phyloP scores from a whole-genome alignment of 441 rosid genomes.

The Iberis amara region DNA sequence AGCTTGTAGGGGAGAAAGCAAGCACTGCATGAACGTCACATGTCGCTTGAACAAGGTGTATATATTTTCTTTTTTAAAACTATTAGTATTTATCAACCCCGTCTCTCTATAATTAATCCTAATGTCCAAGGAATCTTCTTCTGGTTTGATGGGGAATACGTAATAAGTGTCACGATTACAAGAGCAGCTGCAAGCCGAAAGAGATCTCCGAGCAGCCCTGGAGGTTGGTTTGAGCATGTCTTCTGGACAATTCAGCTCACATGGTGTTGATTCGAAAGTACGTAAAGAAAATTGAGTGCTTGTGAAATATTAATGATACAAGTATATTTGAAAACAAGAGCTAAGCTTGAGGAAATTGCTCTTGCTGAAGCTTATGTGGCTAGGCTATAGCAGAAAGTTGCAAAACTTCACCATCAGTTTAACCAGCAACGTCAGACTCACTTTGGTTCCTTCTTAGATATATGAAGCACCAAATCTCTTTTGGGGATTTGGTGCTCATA shows the following conservation, averaged over 20 bases:
- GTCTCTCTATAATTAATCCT: slow-evolving; percentile 6
- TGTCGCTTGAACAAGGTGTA: slow-evolving; percentile 99
- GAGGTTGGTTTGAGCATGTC: slow-evolving; percentile 99
- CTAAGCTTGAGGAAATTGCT: slow-evolving; percentile 98
- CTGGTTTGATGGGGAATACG: slow-evolving; percentile 29
- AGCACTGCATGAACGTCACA: slow-evolving; percentile 92
- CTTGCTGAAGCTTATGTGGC: slow-evolving; percentile 99
- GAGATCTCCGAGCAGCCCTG: slow-evolving; percentile 96
- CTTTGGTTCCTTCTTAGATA: slow-evolving; percentile 67
- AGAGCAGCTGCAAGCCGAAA: slow-evolving; percentile 98
- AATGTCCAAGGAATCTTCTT: slow-evolving; percentile 8
- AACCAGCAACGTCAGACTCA: slow-evolving; percentile 91
- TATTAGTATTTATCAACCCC: background rate
- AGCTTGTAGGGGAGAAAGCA: slow-evolving; percentile 98
- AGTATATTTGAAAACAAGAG: slow-evolving; percentile 72
- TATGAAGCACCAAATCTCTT: no score
- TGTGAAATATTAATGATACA: slow-evolving; percentile 24
- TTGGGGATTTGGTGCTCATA: no score
- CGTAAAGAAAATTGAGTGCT: background rate
- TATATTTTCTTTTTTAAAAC: slow-evolving; percentile 9
- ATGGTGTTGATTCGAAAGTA: slow-evolving; percentile 91
- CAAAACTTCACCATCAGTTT: slow-evolving; percentile 95
- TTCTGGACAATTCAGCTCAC: slow-evolving; percentile 81
- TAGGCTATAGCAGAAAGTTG: slow-evolving; percentile 94
- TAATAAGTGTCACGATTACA: slow-evolving; percentile 82